These are phyloP conservation scores for Entomortierella beljakovae DNA, from an alignment of 192 early-diverging fungal genomes.

Conservation along the genomic window DNA sequence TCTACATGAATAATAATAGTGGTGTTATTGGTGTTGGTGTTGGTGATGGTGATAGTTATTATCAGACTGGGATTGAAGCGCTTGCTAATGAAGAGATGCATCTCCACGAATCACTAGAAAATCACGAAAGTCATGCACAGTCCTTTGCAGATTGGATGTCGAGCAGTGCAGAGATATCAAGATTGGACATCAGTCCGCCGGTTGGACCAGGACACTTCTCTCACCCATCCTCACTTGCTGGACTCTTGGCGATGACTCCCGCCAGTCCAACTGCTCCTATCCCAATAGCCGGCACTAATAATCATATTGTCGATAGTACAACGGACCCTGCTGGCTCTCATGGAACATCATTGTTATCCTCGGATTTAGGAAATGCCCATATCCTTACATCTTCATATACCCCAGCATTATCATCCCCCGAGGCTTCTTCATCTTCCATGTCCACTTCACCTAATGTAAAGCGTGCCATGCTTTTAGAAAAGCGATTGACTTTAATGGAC, in stretches of 20 bases:
- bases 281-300: too few relatives aligned
- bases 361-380: constrained; percentile 11
- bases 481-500: constrained; percentile 27
- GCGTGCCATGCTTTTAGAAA: constrained; percentile 24
- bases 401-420: constrained; percentile 28
- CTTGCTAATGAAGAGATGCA: constrained; percentile 38
- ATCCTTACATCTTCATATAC: constrained; percentile 51
- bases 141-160: constrained; percentile 57
- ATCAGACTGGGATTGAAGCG: constrained; percentile 15
- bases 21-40: constrained; percentile 8
- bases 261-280: constrained; percentile 7
- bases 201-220: neutral
- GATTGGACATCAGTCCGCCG: constrained; percentile 44
- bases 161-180: constrained; percentile 49
- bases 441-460: constrained; percentile 14
- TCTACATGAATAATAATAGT: neutral
- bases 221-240: constrained; percentile 14
- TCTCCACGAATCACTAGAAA: constrained; percentile 28
- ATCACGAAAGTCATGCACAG: constrained; percentile 38
- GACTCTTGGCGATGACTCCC: too few relatives aligned
- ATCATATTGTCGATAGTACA: too few relatives aligned
- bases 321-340: neutral
- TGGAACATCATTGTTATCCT: constrained; percentile 17
- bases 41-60: constrained; percentile 19
- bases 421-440: constrained; percentile 7